A percentile compares a stretch with the other conserved stretches of the same genome.
These are phyloP conservation scores for Coprinopsis sp. DNA, from an alignment of 768 basidiomycete species.

Conservation along the genomic window DNA sequence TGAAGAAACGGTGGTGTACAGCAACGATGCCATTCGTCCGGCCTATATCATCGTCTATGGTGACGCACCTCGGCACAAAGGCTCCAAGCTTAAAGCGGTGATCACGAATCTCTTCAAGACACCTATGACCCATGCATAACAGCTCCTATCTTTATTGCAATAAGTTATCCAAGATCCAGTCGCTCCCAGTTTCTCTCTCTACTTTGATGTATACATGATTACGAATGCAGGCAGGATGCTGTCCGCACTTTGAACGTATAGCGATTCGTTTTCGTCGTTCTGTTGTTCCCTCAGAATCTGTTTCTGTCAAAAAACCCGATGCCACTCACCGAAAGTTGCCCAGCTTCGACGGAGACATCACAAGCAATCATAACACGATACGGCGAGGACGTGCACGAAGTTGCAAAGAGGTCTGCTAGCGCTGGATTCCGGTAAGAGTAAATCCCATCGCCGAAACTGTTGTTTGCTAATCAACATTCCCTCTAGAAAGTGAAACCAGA, in stretches of 20 bases:
- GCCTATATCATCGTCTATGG: conserved; percentile 65
- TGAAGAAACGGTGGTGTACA: conserved; percentile 64
- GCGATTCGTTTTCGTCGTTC: conserved; percentile 43
- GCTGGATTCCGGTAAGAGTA: conserved; percentile 60
- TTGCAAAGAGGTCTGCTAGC: conserved; percentile 54
- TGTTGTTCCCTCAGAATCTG: conserved; percentile 15
- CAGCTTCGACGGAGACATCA: conserved; percentile 43
- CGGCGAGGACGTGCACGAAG: conserved; percentile 62
- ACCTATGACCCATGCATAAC: conserved; percentile 40
- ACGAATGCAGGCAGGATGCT: conserved; percentile 56
- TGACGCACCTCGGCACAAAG: conserved; percentile 20
- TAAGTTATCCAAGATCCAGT: not conserved
- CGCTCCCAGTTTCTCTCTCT: not conserved
- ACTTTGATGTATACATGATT: conserved; percentile 47
- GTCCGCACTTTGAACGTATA: conserved; percentile 51
- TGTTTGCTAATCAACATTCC: not conserved
- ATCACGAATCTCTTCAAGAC: conserved; percentile 43
- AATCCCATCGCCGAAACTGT: conserved; percentile 57
- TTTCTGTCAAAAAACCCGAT: conserved; percentile 18
- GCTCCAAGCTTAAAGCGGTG: conserved; percentile 29
- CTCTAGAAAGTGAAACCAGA: not conserved
- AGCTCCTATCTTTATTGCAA: conserved; percentile 2
- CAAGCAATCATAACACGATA: conserved; percentile 64
- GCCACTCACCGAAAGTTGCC: conserved; percentile 23
- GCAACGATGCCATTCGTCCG: conserved; percentile 63